Percentiles rank a stretch among this genome's conserved stretches.
Evolutionary conservation across 176 grass and related monocot genomes (phyloP).

Genomic region (Puccinellia tenuiflora): DNA sequence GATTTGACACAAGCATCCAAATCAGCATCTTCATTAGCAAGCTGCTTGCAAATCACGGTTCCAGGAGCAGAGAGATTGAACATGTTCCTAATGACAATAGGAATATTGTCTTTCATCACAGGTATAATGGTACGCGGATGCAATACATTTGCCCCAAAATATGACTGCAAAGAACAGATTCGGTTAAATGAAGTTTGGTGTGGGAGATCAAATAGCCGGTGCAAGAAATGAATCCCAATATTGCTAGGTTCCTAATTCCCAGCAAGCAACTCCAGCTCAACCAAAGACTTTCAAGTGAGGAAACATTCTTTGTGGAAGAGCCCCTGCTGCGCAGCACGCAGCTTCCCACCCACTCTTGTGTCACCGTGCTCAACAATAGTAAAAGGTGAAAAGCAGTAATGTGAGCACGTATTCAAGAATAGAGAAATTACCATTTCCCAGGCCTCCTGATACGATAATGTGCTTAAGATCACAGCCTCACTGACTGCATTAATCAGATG

Average conservation of each 20-base stretch:
- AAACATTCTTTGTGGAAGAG: neutral
- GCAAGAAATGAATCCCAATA: constrained; percentile 21
- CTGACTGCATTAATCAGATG: constrained; percentile 67
- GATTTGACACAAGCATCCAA: constrained; percentile 80
- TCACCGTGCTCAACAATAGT: neutral
- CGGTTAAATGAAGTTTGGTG: constrained; percentile 14
- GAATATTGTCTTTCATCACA: constrained; percentile 91
- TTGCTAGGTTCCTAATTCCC: constrained; percentile 9
- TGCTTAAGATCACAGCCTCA: constrained; percentile 90
- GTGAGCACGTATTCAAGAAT: constrained; percentile 12
- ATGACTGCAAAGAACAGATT: constrained; percentile 62
- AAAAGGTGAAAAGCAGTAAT: neutral
- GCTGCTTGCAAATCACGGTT: constrained; percentile 78
- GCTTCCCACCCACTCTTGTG: neutral
- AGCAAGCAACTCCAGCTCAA: neutral
- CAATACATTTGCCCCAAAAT: constrained; percentile 95
- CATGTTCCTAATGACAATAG: constrained; percentile 93
- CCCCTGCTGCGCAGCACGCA: neutral
- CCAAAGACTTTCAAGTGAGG: neutral
- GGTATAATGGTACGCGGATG: constrained; percentile 98
- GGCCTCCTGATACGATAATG: constrained; percentile 96
- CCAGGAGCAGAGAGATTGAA: constrained; percentile 85
- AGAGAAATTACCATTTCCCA: constrained; percentile 95
- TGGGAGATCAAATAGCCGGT: constrained; percentile 9
- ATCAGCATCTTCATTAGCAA: constrained; percentile 66